Percentiles rank a stretch among this genome's conserved stretches.
These are phyloP conservation scores for Nemania abortiva DNA, from an alignment of 2,329 filamentous ascomycete species.

Conservation along the genomic window DNA sequence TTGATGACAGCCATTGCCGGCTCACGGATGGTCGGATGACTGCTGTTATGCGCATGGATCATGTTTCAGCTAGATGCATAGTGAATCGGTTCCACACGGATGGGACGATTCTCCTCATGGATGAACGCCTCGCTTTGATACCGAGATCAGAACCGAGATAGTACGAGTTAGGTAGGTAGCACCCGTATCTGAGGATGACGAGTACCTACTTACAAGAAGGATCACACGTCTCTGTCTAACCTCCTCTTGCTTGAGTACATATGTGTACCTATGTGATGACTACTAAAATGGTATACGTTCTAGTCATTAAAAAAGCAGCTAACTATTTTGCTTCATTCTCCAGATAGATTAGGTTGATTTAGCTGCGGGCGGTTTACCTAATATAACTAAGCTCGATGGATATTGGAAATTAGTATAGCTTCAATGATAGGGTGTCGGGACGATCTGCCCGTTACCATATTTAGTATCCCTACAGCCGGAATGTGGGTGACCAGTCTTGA, in stretches of 20 bases:
- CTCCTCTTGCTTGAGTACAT: no score
- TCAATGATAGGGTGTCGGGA: neutral
- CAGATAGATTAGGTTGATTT: no score
- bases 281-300: neutral
- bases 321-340: no score
- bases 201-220: neutral
- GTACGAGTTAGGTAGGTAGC: neutral
- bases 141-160: no score
- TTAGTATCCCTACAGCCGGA: no score
- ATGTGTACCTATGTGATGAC: neutral
- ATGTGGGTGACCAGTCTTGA: no score
- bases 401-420: no score
- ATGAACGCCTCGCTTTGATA: conserved; percentile 2
- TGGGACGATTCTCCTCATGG: conserved; percentile 10
- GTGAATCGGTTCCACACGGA: conserved; percentile 18
- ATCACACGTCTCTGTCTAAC: neutral
- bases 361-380: neutral
- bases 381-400: neutral
- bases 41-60: conserved; percentile 1
- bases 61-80: conserved; percentile 19
- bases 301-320: neutral
- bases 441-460: neutral
- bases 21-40: conserved; percentile 5
- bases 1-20: neutral
- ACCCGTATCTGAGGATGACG: neutral